phyloP scores from a whole-genome alignment of 768 basidiomycete species.

The Roridomyces roridus region DNA sequence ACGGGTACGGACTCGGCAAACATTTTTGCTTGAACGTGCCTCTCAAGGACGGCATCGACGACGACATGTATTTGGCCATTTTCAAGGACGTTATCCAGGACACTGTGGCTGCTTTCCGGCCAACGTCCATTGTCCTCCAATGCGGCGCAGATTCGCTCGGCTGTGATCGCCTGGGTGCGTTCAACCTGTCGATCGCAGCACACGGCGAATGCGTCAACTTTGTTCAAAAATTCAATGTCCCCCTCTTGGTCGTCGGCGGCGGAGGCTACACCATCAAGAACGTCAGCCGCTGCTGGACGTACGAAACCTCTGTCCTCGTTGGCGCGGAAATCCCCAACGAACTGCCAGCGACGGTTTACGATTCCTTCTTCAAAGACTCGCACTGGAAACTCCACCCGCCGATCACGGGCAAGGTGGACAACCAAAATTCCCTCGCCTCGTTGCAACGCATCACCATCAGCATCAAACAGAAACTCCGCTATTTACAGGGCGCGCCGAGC shows the following conservation, averaged over 20 bases:
- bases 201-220: constrained; percentile 99
- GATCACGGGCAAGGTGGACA: constrained; percentile 89
- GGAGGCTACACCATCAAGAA: constrained; percentile 98
- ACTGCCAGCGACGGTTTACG: constrained; percentile 89
- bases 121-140: constrained; percentile 91
- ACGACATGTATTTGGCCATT: constrained; percentile 93
- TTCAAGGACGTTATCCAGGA: constrained; percentile 98
- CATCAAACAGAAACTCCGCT: constrained; percentile 87
- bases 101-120: constrained; percentile 87
- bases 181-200: constrained; percentile 96
- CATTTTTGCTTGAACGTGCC: constrained; percentile 97
- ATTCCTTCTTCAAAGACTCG: constrained; percentile 90
- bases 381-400: constrained; percentile 94
- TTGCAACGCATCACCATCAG: constrained; percentile 88
- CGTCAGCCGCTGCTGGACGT: constrained; percentile 98
- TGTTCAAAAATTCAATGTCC: constrained; percentile 90
- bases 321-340: constrained; percentile 84
- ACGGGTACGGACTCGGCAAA: constrained; percentile 86
- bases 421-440: constrained; percentile 84
- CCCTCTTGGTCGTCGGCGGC: constrained; percentile 90
- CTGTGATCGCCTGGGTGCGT: constrained; percentile 93
- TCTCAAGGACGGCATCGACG: constrained; percentile 94
- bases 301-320: constrained; percentile 94
- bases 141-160: constrained; percentile 97
- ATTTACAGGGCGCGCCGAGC: constrained; percentile 94